phyloP scores from a whole-genome alignment of 345 rosid species.

The Citrus sp. region DNA sequence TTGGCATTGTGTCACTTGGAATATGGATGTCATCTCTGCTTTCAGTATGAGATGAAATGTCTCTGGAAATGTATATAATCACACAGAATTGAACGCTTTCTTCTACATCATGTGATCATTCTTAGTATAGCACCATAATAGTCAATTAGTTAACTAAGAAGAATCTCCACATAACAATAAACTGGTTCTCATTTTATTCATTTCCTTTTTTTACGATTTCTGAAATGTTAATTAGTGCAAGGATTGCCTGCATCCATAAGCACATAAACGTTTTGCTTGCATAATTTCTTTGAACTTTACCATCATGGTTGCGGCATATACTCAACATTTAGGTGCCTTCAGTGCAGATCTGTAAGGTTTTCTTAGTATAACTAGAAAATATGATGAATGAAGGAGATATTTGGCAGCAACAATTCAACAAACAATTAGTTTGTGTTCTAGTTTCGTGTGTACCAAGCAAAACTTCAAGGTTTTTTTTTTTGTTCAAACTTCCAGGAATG shows the following conservation, averaged over 20 bases:
- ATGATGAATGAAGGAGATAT: background rate
- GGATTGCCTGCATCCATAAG: background rate
- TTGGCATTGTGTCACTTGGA: conserved; percentile 69
- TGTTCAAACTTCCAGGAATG: background rate
- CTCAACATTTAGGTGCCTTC: no score
- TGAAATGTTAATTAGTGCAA: background rate
- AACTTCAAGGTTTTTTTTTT: background rate
- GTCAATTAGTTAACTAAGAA: background rate
- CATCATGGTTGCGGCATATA: background rate
- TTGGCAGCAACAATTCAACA: background rate
- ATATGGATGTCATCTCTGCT: conserved; percentile 77
- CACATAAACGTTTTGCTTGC: no score
- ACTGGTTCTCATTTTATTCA: background rate
- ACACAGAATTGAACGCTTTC: conserved; percentile 17
- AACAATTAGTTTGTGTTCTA: background rate
- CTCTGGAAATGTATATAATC: conserved; percentile 26
- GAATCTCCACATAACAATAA: background rate
- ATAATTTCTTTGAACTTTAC: background rate
- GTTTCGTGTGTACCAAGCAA: background rate
- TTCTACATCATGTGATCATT: conserved; percentile 17
- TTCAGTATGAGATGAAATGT: conserved; percentile 26
- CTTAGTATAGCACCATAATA: background rate
- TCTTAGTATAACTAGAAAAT: background rate
- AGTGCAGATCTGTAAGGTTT: no score
- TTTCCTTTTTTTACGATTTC: background rate